Conservation (phyloP, 2,329 filamentous ascomycete species). For the Fonsecaea nubica region DNA sequence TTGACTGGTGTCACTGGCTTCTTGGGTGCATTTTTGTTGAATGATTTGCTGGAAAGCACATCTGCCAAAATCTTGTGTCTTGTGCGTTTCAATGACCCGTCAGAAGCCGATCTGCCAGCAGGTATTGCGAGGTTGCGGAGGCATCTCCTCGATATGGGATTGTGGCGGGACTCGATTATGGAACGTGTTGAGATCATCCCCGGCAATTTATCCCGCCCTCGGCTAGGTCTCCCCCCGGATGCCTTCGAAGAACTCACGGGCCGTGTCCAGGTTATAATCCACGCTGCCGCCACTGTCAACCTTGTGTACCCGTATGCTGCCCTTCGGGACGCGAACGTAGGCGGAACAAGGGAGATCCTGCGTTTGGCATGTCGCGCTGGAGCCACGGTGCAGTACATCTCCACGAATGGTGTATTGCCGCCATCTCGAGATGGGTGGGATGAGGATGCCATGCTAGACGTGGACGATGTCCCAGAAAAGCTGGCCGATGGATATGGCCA, state of each 20-base stretch:
- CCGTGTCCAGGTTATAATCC: constrained; percentile 74
- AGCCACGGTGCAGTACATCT: constrained; percentile 78
- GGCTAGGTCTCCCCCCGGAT: constrained; percentile 70
- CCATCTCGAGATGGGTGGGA: constrained; percentile 73
- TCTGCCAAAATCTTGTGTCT: constrained; percentile 74
- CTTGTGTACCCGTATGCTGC: constrained; percentile 79
- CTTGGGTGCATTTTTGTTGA: constrained; percentile 75
- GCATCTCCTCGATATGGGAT: constrained; percentile 77
- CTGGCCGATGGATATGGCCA: constrained; percentile 77
- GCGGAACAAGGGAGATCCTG: constrained; percentile 77
- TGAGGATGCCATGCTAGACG: constrained; percentile 70
- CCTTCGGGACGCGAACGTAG: constrained; percentile 74
- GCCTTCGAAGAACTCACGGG: constrained; percentile 69
- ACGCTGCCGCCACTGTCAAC: constrained; percentile 79
- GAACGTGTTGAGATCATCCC: constrained; percentile 78
- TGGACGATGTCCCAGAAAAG: constrained; percentile 72
- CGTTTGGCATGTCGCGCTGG: constrained; percentile 71
- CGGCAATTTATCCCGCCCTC: constrained; percentile 72
- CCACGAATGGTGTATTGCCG: constrained; percentile 79
- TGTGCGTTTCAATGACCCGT: constrained; percentile 73
- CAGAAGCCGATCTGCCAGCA: constrained; percentile 67
- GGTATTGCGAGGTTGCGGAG: constrained; percentile 75
- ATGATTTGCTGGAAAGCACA: constrained; percentile 70
- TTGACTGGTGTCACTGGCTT: constrained; percentile 79
- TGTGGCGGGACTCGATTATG: constrained; percentile 78